Evolutionary conservation across 2,329 filamentous ascomycete species (phyloP).

Genomic region (Trichophyton rubrum): DNA sequence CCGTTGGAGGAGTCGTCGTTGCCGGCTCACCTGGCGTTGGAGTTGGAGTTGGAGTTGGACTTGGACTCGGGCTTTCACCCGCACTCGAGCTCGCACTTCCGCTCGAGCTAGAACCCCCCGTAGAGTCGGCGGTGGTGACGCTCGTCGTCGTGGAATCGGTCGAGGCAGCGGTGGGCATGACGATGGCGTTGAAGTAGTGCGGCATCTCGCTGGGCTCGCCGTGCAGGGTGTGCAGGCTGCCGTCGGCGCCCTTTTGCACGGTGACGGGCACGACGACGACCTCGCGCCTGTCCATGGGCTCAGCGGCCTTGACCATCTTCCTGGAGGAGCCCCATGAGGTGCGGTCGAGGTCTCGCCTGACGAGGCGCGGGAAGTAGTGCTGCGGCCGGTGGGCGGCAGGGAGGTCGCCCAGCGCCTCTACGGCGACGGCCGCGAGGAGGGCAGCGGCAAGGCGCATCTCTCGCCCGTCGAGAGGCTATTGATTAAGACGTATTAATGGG

Average conservation of each 20-base stretch:
- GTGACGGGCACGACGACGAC: slow-evolving; percentile 13
- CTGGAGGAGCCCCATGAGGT: not conserved
- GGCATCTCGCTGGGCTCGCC: not conserved
- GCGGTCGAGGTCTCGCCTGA: slow-evolving; percentile 16
- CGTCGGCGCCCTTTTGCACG: slow-evolving; percentile 8
- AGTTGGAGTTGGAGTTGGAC: not conserved
- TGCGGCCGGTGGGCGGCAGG: slow-evolving; percentile 21
- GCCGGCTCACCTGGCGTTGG: not conserved
- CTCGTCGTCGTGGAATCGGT: not conserved
- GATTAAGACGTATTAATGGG: not conserved
- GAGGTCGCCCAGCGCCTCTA: slow-evolving; percentile 22
- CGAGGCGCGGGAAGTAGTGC: slow-evolving; percentile 24
- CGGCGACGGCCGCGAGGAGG: slow-evolving; percentile 23
- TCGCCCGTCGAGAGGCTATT: not conserved
- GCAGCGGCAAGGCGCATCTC: slow-evolving; percentile 10
- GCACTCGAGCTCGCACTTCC: too few relatives aligned
- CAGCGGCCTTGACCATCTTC: not conserved
- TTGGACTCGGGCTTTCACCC: not conserved
- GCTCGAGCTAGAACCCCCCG: too few relatives aligned
- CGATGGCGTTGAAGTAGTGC: not conserved
- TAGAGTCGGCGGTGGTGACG: too few relatives aligned
- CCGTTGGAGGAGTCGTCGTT: not conserved
- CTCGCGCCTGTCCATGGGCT: slow-evolving; percentile 1
- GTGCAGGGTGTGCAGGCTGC: slow-evolving; percentile 2
- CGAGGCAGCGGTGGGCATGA: not conserved